Base-by-base conservation (phyloP, 306 rosid species). In the Medicago arabica region DNA sequence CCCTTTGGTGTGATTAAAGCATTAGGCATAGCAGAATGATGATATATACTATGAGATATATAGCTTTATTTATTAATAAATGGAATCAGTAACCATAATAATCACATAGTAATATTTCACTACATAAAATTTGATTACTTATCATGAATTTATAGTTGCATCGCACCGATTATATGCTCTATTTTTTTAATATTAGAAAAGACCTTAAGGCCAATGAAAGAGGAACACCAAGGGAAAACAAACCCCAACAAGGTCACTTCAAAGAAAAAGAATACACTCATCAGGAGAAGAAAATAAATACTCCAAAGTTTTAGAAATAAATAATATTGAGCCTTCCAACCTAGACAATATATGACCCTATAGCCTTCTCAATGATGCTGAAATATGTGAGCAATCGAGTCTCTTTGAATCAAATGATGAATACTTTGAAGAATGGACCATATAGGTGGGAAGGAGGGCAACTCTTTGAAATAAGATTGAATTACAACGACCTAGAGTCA, bases 1-100 rank as follows among this genome's bases (percentile, higher is more conserved):
- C 46, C 65, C 54, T 36, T n/a, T 14, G 69, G 49, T 75, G 59
- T 50, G 54, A 74, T 66, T 46, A 67, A 39, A 49, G 49, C 69
- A 38, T 65, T 65, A 66, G 44, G 59, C 44, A 67, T 51, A 7
- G 23, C 23, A 43, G 9, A 60, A 50, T 51, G 68, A 28, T 55
- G 78, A 34, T 34, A 21, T 21, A 21, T 21, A 67, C 38, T 55
- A 23, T 11, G n/a, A 6, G 34, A 23, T 19, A n/a, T n/a, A n/a
- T n/a, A 58, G 16, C 28, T 65, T 38, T 17, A 40, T 28, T 17
- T 46, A 46, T 46, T 46, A 13, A 46, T n/a, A n/a, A n/a, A 46
- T 46, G 16, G 13, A 46, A 46, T 46, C 7, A 46, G 16, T 46
- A 46, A 46, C 51, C 14, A 13, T 46, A 46, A 4, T 46, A 46